Evolutionary conservation across 345 rosid species (phyloP).

Genomic region (Cardamine occulta): DNA sequence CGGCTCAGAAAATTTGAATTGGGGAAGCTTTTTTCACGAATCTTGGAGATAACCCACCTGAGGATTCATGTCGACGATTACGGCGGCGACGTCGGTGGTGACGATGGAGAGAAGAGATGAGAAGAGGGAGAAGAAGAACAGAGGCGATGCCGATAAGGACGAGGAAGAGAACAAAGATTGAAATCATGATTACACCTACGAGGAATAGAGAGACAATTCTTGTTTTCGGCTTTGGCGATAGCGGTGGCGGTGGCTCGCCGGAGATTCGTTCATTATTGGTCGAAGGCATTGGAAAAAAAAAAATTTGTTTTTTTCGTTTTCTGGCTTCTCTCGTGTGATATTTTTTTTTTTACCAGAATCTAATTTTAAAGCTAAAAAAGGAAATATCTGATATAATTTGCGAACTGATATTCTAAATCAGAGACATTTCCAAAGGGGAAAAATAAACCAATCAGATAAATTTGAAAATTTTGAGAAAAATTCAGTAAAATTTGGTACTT

Average conservation of each 20-base stretch:
- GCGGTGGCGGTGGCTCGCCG: conserved; percentile 36
- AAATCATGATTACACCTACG: conserved; percentile 66
- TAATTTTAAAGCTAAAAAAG: too few relatives aligned
- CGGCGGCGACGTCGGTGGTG: conserved; percentile 42
- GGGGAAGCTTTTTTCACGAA: conserved; percentile 64
- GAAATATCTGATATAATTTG: too few relatives aligned
- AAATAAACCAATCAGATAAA: too few relatives aligned
- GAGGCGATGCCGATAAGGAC: conserved; percentile 61
- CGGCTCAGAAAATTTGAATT: conserved; percentile 51
- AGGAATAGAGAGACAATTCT: conserved; percentile 50
- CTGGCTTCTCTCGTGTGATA: neutral
- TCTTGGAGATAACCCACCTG: conserved; percentile 51
- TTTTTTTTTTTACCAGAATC: too few relatives aligned
- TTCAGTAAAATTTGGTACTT: too few relatives aligned
- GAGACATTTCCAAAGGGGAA: too few relatives aligned
- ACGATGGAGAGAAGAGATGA: conserved; percentile 53
- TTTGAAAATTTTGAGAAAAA: too few relatives aligned
- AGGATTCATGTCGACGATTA: conserved; percentile 23
- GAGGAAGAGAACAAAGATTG: conserved; percentile 56
- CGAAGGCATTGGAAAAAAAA: conserved; percentile 33
- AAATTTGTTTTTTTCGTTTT: neutral
- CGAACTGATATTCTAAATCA: too few relatives aligned
- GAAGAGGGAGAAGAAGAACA: conserved; percentile 59
- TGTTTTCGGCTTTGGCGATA: conserved; percentile 31
- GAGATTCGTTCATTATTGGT: conserved; percentile 24